Conservation (phyloP, 257 asterid genomes). For the Eucommia ulmoides region DNA sequence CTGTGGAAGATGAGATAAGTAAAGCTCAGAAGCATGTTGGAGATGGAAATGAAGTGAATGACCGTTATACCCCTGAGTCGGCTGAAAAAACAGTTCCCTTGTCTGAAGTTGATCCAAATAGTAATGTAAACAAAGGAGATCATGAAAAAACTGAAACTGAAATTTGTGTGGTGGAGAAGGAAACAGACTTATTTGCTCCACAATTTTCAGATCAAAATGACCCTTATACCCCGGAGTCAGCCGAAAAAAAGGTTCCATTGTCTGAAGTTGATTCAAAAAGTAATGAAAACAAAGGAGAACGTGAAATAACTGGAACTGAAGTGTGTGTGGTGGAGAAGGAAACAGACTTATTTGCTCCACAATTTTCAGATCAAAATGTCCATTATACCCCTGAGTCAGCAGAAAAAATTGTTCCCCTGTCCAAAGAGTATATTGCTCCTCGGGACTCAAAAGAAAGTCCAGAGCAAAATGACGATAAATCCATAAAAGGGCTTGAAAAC, state of each 20-base stretch:
- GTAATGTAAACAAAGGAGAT: constrained; percentile 9
- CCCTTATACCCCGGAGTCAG: constrained; percentile 7
- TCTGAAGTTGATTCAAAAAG: constrained; percentile 17
- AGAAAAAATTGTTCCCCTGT: constrained; percentile 8
- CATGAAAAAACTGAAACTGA: constrained; percentile 6
- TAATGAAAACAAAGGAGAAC: constrained; percentile 10
- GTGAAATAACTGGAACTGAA: constrained; percentile 13
- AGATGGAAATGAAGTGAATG: constrained; percentile 5
- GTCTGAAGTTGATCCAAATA: constrained; percentile 9
- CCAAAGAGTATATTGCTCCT: too few species aligned
- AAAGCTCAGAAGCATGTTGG: constrained; percentile 14
- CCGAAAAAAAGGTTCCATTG: constrained; percentile 3
- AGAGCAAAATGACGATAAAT: constrained; percentile 9
- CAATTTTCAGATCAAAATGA: constrained; percentile 13
- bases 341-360: constrained; percentile 10
- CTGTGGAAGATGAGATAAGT: constrained; percentile 11
- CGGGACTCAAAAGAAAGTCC: too few species aligned
- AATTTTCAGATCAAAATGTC: too few species aligned
- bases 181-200: too few species aligned
- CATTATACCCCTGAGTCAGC: constrained; percentile 17
- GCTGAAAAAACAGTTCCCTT: constrained; percentile 10
- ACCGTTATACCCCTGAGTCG: constrained; percentile 14
- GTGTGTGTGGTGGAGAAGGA: constrained; percentile 8
- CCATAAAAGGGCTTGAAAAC: constrained; percentile 7
- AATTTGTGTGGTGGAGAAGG: constrained; percentile 1